Base-by-base conservation (phyloP, 306 rosid genomes). In the Cucurbita argyrosperma region DNA sequence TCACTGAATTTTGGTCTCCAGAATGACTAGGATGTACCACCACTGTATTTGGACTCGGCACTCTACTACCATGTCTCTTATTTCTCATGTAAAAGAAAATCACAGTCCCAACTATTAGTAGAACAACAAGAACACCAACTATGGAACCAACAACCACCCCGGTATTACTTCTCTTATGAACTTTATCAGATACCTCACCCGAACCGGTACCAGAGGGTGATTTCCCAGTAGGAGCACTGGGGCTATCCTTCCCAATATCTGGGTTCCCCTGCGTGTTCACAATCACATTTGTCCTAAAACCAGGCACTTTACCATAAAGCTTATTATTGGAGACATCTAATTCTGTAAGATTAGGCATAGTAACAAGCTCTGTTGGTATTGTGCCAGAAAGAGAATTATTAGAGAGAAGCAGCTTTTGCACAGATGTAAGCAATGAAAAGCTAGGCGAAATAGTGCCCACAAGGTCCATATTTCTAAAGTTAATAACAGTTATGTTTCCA, bases 381-480 rank as follows among this genome's bases (percentile, higher is more conserved):
- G 82, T 82, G 60, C 96, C 88, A 0, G 40, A 78, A 13, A 94
- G 78, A 62, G 4, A 10, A 81, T 94, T 94, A 71, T 81, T 60
- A 8, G 85, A 61, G 18, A 94, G 79, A 64, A 83, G 12, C 75
- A 94, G 59, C 18, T 30, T 89, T 62, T 30, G 76, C 30, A 94
- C 46, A 0, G 87, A 80, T 0, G 81, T 70, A 70, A 94, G 63
- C 79, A 39, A 54, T 0, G 86, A 65, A 74, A 85, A 94, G 26
- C 51, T 81, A 1, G 90, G 82, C 70, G 96, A 94, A 77, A 94
- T 89, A 1, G 86, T 75, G 13, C 99, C 99, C 7, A 73, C 55
- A 10, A 91, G 80, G 18, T 87, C 87, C 95, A 81, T 80, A 49
- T 67, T 81, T 5, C 21, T 80, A 62, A 94, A 91, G 72, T 88